Base-by-base conservation (phyloP, 179 eudicot genomes). In the Gypsophila paniculata region DNA sequence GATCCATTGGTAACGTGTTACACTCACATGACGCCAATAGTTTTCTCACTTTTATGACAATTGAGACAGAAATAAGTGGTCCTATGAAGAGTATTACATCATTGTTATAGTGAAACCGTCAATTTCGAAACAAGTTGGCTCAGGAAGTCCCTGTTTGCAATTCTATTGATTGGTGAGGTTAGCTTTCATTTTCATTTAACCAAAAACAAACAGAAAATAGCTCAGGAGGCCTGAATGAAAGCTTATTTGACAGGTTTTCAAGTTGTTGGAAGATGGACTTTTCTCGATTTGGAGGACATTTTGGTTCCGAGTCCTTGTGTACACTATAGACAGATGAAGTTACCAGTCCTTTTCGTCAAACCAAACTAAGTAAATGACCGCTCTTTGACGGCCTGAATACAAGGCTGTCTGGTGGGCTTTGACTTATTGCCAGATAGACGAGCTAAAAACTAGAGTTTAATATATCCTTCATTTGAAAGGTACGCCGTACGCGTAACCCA, bases 71-170 rank as follows among this genome's bases (percentile, higher is more conserved):
- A 59, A 29, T 60, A 6, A 13, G 34, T 61, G 42, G 46, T 61
- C 42, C 46, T 29, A 61, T 17, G 65, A 61, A 7, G 65, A 61
- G 65, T 61, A 14, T 25, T 32, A 61, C 65, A 61, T 61, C 22
- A 61, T 29, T 15, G 65, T 61, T 34, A 29, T 32, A 2, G 65
- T 26, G 11, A 13, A 4, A 14, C 39, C 14, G 19, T 14, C 44
- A 61, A 44, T 61, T 42, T 5, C 15, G 9, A 17, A 29, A 61
- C 44, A 29, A 8, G 26, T 55, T 21, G 60, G 26, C 2, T 55
- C 26, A n/a, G 10, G 1, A 55, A 55, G 60, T 55, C 26, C 8
- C 5, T 19, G 25, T 55, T n/a, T n/a, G 60, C 26, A 55, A 15
- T 15, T 19, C 22, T 19, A 21, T 22, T 19, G 13, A 32, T 12